Evolutionary conservation across 2,329 filamentous ascomycete species (phyloP), one percentile per base, ranked within the genome.

Genomic region (Colletotrichum theobromicola): DNA sequence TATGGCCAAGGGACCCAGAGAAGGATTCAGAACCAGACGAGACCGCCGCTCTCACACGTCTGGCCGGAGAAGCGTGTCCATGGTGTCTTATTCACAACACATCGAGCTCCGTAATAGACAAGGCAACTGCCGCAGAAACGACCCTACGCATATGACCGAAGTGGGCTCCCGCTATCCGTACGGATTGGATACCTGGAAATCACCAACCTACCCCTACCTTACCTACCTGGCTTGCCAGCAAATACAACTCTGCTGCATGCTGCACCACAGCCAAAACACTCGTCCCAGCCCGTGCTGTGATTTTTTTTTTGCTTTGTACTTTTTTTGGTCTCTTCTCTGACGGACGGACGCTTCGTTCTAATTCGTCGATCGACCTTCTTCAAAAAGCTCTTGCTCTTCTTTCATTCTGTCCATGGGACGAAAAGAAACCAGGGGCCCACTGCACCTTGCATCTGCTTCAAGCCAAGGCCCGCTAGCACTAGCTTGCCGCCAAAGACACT

Each of bases 61-160:
- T 50, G 42, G 42, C 42, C 21, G 42, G 42, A 13, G 42, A 50
- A 50, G 42, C 42, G 42, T 50, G 42, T 21, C 42, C 42, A n/a
- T 50, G 18, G 46, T 55, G 46, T 66, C 46, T 66, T 55, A 34
- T 37, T 55, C 63, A 37, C 24, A 66, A 66, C 46, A 34, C 30
- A 37, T 28, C 42, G 7, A 30, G 46, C 63, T 66, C 46, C 63
- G 63, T 66, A 66, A 66, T 66, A 55, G 62, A 66, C 61, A 50
- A 60, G 57, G n/a, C n/a, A 21, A 62, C 21, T 37, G 30, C 62
- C 34, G 50, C 64, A 58, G 64, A 67, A 35, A 26, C 24, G 34
- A 61, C 66, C 66, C 55, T 61, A 50, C 66, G 66, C 66, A 68
- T 34, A 68, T 68, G 66, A 68, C 66, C 66, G 66, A 61, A 68